Conservation (phyloP, 2,329 filamentous ascomycete genomes). For the Parafenestella ontariensis region DNA sequence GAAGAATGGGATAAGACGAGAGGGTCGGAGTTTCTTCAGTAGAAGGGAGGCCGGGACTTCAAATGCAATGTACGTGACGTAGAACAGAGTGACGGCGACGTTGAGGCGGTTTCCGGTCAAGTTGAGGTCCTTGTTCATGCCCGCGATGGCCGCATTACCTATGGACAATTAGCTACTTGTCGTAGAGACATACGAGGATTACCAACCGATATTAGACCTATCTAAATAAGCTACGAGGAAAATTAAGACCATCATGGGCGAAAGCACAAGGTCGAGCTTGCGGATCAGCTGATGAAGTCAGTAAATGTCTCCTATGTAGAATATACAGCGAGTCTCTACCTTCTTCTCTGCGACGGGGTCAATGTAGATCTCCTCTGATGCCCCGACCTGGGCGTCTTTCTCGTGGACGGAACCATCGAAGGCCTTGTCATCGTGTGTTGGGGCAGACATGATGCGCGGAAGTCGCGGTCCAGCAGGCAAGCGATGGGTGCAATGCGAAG, state of each 20-base stretch:
- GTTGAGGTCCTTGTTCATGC: conserved; percentile 23
- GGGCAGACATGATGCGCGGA: conserved; percentile 7
- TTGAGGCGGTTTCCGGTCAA: conserved; percentile 52
- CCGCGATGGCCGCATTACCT: conserved; percentile 52
- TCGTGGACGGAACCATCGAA: conserved; percentile 14
- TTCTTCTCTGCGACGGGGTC: conserved; percentile 53
- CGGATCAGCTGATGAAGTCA: conserved; percentile 48
- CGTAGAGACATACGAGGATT: conserved; percentile 1
- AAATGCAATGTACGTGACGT: conserved; percentile 59
- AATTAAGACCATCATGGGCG: conserved; percentile 61
- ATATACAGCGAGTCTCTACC: not conserved
- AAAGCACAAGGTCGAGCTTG: conserved; percentile 57
- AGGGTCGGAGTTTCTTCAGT: conserved; percentile 50
- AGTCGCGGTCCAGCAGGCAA: not conserved
- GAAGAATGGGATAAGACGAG: conserved; percentile 22
- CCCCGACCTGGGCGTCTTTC: conserved; percentile 11
- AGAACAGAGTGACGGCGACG: conserved; percentile 59
- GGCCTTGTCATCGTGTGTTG: conserved; percentile 10
- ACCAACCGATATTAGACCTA: not conserved
- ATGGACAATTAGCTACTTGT: not conserved
- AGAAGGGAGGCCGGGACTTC: conserved; percentile 56
- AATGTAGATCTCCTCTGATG: conserved; percentile 30
- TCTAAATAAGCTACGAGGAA: conserved; percentile 54
- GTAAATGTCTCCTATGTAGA: not conserved
- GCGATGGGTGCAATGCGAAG: not conserved